Evolutionary conservation across 257 asterid genomes (phyloP), one percentile per base, ranked within the genome.

Genomic region (Pogostemon cablin): DNA sequence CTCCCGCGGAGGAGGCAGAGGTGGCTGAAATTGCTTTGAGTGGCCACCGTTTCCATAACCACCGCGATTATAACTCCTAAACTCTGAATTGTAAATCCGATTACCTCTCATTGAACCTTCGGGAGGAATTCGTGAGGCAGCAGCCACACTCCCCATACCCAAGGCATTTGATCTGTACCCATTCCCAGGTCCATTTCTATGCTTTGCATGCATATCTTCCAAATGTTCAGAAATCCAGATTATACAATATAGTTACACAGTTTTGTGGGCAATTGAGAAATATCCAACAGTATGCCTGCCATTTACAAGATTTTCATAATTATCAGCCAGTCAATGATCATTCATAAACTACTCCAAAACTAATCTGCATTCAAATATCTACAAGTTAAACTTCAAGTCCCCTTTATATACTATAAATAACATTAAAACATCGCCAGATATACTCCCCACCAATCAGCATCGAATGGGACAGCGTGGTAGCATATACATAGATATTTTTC

Each of bases 31-130:
- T 42, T 78, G 87, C 84, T 73, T 89, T 4, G 85, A 56, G 65
- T 80, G 95, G 48, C 89, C 89, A 9, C 95, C 95, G 32, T 85
- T 86, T 50, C 95, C 97, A 81, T 74, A 87, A 71, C 91, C 88
- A 74, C 89, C 89, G 46, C 92, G 95, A 47, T 55, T 81, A 49
- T 83, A 72, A 80, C 75, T 82, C 79, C 95, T 82, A 66, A 81
- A 79, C 53, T 95, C 92, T 5, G 85, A 68, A 68, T 75, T 83
- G 68, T 93, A 83, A 71, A 78, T 75, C 57, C 87, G 87, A 65
- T 76, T 88, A 77, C 87, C 87, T 80, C 96, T 86, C 79, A 80
- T 71, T 7, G 90, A 74, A 75, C 87, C 86, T 56, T 91, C 97
- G 1, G 95, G 89, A 12, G 95, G 86, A 58, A 87, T 73, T 73